Conservation (phyloP, 768 basidiomycete genomes). For the Pisolithus albus region DNA sequence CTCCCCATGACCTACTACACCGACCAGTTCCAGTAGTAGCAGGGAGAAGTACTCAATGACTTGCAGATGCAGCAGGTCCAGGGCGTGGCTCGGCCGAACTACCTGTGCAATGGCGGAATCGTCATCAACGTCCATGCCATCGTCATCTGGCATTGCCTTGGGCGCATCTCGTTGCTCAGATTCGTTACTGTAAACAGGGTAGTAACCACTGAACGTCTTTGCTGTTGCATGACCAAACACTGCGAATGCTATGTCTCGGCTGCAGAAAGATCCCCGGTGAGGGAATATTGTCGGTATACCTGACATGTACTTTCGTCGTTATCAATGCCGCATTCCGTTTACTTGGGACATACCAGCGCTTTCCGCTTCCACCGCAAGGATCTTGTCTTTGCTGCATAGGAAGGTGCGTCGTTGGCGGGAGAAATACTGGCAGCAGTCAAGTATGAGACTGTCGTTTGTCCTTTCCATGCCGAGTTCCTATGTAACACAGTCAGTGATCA, state of each 20-base stretch:
- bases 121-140: conserved; percentile 61
- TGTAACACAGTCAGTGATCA: background rate
- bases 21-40: conserved; percentile 52
- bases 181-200: conserved; percentile 32
- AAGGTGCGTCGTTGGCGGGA: conserved; percentile 39
- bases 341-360: conserved; percentile 33
- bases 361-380: conserved; percentile 50
- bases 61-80: conserved; percentile 61
- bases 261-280: conserved; percentile 36
- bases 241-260: conserved; percentile 43
- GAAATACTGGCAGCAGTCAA: conserved; percentile 72
- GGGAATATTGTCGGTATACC: conserved; percentile 21
- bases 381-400: conserved; percentile 64
- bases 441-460: conserved; percentile 62
- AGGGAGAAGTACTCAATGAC: conserved; percentile 64
- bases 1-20: conserved; percentile 45
- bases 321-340: background rate
- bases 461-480: conserved; percentile 29
- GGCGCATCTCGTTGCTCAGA: conserved; percentile 10
- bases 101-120: conserved; percentile 30
- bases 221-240: conserved; percentile 39
- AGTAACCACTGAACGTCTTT: conserved; percentile 35
- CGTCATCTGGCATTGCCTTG: conserved; percentile 28
- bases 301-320: conserved; percentile 12
- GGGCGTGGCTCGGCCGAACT: conserved; percentile 45